A percentile compares a stretch with the other conserved stretches of the same genome.
These are phyloP conservation scores for Peribolospora baueri DNA, from an alignment of 768 basidiomycete species.

Conservation along the genomic window DNA sequence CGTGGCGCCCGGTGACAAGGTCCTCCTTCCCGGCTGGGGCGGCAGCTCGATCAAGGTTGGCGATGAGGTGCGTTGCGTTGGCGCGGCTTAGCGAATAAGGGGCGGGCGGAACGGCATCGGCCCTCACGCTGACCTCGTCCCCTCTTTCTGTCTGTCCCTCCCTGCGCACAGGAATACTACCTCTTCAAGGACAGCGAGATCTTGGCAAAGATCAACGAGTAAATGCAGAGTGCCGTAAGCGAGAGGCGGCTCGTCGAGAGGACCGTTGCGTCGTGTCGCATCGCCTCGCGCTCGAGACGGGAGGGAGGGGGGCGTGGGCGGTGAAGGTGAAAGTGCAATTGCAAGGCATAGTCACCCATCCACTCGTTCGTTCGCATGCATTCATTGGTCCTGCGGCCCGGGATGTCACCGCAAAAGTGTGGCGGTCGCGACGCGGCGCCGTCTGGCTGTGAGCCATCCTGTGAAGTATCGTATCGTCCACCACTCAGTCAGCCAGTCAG, in stretches of 20 bases:
- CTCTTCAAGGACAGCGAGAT: slow-evolving; percentile 88
- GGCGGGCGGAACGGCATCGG: too few species aligned
- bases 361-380: not conserved
- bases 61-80: slow-evolving; percentile 45
- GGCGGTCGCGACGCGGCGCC: too few species aligned
- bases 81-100: too few species aligned
- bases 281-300: too few species aligned
- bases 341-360: not conserved
- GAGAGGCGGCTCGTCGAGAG: not conserved
- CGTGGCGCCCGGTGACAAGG: slow-evolving; percentile 74
- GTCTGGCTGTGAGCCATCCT: too few species aligned
- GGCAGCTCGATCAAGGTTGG: slow-evolving; percentile 89
- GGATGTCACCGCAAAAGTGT: not conserved
- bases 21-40: slow-evolving; percentile 87
- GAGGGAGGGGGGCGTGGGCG: too few species aligned
- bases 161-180: slow-evolving; percentile 50
- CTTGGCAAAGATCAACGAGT: slow-evolving; percentile 87
- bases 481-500: too few species aligned
- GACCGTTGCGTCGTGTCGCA: not conserved
- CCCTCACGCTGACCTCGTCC: not conserved
- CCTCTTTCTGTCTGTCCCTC: not conserved
- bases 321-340: not conserved
- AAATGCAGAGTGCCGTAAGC: not conserved
- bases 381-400: not conserved
- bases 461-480: too few species aligned